Conservation (phyloP, 805 yeast genomes). For the Maudiozyma turicensis region DNA sequence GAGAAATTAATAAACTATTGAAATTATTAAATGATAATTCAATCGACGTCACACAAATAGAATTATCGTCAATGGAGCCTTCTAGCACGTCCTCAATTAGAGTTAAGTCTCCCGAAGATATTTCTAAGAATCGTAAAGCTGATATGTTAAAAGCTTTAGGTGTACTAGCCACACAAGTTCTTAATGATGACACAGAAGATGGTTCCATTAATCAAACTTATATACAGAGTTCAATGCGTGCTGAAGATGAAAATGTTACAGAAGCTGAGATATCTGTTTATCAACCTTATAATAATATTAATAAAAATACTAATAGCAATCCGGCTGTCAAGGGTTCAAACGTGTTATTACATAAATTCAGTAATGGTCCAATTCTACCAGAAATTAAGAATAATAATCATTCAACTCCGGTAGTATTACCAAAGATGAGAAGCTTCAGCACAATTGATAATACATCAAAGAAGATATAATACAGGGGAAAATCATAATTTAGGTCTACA, state of each 20-base stretch:
- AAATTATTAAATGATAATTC: conserved; percentile 24
- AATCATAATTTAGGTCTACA: too few species aligned
- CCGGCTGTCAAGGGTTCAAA: not conserved
- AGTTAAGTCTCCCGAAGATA: conserved; percentile 3
- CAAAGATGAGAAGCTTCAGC: conserved; percentile 23
- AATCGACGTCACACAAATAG: conserved; percentile 5
- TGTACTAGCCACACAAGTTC: conserved; percentile 43
- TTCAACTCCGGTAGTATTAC: conserved; percentile 5
- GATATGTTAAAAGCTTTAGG: conserved; percentile 42
- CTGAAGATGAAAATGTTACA: conserved; percentile 9
- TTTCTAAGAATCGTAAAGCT: conserved; percentile 2
- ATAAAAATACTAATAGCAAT: not conserved
- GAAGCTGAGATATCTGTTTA: conserved; percentile 11
- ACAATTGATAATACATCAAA: conserved; percentile 14
- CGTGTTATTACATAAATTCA: conserved; percentile 4
- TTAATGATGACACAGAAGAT: conserved; percentile 28
- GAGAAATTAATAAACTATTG: conserved; percentile 34
- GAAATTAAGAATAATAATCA: conserved; percentile 2
- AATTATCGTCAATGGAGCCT: conserved; percentile 5
- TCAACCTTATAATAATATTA: conserved; percentile 1
- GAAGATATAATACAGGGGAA: not conserved
- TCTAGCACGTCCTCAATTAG: conserved; percentile 7
- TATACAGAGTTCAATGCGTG: conserved; percentile 4
- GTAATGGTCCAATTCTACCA: conserved; percentile 5
- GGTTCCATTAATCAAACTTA: conserved; percentile 8